Evolutionary conservation across 345 rosid species (phyloP).

Genomic region (Arabidopsis arenosa): DNA sequence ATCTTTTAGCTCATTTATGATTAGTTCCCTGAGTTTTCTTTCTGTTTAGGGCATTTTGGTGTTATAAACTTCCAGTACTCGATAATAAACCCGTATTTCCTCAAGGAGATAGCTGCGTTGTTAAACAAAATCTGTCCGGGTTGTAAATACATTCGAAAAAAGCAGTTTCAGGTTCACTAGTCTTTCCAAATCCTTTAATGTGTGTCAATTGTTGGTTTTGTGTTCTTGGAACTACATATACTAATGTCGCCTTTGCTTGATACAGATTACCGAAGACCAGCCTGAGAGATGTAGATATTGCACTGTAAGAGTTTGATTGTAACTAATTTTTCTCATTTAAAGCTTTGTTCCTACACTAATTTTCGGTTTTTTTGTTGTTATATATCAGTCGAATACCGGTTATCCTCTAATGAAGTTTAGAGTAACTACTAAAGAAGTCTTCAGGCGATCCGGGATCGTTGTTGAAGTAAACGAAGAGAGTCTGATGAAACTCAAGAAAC

Average conservation of each 20-base stretch:
- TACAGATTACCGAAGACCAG: slow-evolving; percentile 53
- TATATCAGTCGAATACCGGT: slow-evolving; percentile 46
- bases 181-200: not conserved
- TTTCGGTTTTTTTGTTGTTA: not conserved
- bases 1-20: not conserved
- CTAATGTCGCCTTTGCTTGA: slow-evolving; percentile 39
- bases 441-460: slow-evolving; percentile 59
- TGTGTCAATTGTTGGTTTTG: not conserved
- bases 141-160: slow-evolving; percentile 75
- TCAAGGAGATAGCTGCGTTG: slow-evolving; percentile 67
- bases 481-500: slow-evolving; percentile 44
- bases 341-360: slow-evolving; percentile 13
- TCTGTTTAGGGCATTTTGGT: slow-evolving; percentile 78
- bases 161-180: slow-evolving; percentile 44
- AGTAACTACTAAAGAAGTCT: slow-evolving; percentile 66
- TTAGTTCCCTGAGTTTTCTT: not conserved
- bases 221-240: not conserved
- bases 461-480: slow-evolving; percentile 65
- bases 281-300: slow-evolving; percentile 78
- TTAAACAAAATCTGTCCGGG: slow-evolving; percentile 84
- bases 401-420: slow-evolving; percentile 84
- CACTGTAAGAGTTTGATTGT: slow-evolving; percentile 53
- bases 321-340: not conserved
- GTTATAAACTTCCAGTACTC: slow-evolving; percentile 59
- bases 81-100: slow-evolving; percentile 71